Base-by-base conservation (phyloP, 345 rosid genomes). In the Gossypium rotundifolium region DNA sequence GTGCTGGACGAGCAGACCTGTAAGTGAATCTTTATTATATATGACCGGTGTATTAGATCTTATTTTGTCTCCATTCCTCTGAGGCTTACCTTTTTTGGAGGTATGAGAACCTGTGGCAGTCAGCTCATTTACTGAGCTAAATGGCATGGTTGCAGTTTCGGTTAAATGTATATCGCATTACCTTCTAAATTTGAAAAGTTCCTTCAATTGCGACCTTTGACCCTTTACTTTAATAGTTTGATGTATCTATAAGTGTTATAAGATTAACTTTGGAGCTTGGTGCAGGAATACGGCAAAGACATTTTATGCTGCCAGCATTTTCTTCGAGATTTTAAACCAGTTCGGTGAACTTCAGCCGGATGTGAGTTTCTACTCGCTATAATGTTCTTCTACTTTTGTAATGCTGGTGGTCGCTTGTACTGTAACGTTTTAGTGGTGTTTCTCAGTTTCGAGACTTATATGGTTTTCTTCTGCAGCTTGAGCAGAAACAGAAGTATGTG, bases 401-500 rank as follows among this genome's bases (percentile, higher is more conserved):
- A 54, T 57, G 17, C 70, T 33, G 75, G 72, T 68, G 10, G n/a
- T 63, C 11, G 5, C 38, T 66, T 46, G 18, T 68, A 11, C 49
- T 13, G 48, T 27, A 14, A 10, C 16, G 14, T 65, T 3, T 44
- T 66, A 65, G 23, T 42, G 49, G 61, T 63, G 67, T 64, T 75
- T 42, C 46, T 67, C 6, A 46, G 33, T 23, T 72, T 55, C 23
- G 12, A 76, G 40, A 10, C 44, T 69, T 64, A 22, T 25, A 70
- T 66, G 72, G 60, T 46, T 61, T 44, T 51, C 59, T 61, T 63
- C 25, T 48, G 58, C 85, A 90, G 96, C 84, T 90, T 71, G 96
- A 90, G 83, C 93, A 93, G 87, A 95, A 93, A 83, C 98, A 93
- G 83, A 95, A 91, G 82, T 95, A 95, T 86, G 99, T 98, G 53